These are phyloP conservation scores for Crithidia sp. DNA, from an alignment of 208 protist genomes.

Conservation along the genomic window DNA sequence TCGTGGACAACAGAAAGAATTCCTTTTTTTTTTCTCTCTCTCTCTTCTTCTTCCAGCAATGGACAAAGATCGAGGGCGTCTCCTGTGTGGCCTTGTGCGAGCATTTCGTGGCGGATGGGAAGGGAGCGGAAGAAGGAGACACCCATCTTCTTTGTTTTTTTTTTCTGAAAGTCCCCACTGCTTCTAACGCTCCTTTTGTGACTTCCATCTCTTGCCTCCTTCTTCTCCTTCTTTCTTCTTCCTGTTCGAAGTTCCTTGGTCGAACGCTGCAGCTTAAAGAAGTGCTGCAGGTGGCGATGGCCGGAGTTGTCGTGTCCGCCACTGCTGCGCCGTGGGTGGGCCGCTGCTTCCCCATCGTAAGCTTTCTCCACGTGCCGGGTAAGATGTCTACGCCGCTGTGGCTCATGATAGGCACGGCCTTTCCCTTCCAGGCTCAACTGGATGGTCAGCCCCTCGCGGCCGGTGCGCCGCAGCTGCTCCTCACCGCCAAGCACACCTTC, in stretches of 20 bases:
- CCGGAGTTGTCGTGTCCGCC: not conserved
- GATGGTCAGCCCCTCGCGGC: not conserved
- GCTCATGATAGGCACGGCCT: constrained; percentile 88
- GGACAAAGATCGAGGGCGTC: too few relatives aligned
- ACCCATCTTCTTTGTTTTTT: too few relatives aligned
- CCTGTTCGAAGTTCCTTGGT: not conserved
- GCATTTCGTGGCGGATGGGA: too few relatives aligned
- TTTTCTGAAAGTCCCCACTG: too few relatives aligned
- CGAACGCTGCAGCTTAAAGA: too few relatives aligned
- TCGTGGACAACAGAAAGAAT: too few relatives aligned
- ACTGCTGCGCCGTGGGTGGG: constrained; percentile 1
- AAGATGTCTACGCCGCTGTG: constrained; percentile 82
- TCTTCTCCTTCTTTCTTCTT: not conserved
- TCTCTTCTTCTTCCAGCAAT: too few relatives aligned
- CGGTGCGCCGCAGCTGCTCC: constrained; percentile 42
- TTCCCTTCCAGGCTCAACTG: constrained; percentile 29
- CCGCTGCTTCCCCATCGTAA: constrained; percentile 70
- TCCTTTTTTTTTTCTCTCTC: too few relatives aligned
- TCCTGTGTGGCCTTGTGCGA: too few relatives aligned
- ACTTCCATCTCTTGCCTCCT: not conserved
- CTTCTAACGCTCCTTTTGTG: too few relatives aligned
- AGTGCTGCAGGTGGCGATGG: not conserved
- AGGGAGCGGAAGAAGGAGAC: too few relatives aligned
- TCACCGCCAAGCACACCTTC: constrained; percentile 86
- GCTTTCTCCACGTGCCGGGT: constrained; percentile 81